Evolutionary conservation across 2,329 filamentous ascomycete species (phyloP).

Genomic region (Trichoderma semiorbis): DNA sequence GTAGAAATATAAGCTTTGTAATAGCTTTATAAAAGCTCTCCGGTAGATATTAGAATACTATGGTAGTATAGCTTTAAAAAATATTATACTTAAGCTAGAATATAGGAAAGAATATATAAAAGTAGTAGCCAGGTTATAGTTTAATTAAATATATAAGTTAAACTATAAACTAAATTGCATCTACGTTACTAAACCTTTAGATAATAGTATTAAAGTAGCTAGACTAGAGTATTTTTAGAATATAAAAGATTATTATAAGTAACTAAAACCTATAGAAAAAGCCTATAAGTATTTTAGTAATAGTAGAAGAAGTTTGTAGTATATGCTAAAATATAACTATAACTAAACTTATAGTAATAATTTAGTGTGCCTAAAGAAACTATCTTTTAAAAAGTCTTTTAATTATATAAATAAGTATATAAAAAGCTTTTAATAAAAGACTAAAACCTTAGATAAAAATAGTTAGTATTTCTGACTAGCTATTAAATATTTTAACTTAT

Average conservation of each 20-base stretch:
- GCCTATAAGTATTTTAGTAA: neutral
- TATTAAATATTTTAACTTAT: neutral
- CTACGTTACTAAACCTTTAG: neutral
- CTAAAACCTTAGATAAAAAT: neutral
- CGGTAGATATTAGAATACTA: conserved; percentile 5
- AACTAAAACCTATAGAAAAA: conserved; percentile 10
- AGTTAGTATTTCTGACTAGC: neutral
- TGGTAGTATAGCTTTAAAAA: conserved; percentile 7
- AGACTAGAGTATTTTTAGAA: neutral
- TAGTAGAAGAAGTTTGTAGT: neutral
- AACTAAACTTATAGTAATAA: neutral
- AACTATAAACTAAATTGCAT: conserved; percentile 6
- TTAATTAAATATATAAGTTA: neutral
- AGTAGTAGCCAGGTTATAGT: neutral
- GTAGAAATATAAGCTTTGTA: conserved; percentile 6
- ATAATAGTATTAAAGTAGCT: neutral
- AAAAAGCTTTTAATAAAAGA: neutral
- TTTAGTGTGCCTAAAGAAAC: conserved; percentile 5
- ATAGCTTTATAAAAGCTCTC: neutral
- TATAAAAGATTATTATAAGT: neutral
- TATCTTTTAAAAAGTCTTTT: neutral
- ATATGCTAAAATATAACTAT: conserved; percentile 3
- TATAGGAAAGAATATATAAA: conserved; percentile 16
- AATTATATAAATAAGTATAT: neutral
- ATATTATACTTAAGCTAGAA: conserved; percentile 9